Conservation (phyloP, 2,329 filamentous ascomycete species). For the Penicillium verrucosum region DNA sequence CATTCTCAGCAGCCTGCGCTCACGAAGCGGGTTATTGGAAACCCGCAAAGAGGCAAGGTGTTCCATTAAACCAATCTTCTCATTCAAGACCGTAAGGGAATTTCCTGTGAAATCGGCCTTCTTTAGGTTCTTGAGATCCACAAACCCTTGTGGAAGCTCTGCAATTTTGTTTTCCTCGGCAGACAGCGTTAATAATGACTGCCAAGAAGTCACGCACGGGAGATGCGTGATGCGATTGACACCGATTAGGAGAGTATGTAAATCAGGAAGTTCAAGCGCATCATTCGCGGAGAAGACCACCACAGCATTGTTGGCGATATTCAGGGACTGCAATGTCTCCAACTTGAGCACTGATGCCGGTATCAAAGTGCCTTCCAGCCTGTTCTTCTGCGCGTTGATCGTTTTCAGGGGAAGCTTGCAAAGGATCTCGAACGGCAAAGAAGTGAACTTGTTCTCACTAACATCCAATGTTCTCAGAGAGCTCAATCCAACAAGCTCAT, state of each 20-base stretch:
- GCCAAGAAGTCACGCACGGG: slow-evolving; percentile 73
- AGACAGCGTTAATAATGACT: slow-evolving; percentile 66
- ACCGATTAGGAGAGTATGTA: slow-evolving; percentile 73
- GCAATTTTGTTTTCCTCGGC: slow-evolving; percentile 79
- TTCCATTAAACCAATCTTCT: slow-evolving; percentile 76
- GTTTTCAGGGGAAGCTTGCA: slow-evolving; percentile 68
- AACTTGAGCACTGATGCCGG: slow-evolving; percentile 58
- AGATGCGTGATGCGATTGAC: slow-evolving; percentile 73
- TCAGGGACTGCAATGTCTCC: slow-evolving; percentile 67
- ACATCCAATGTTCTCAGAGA: slow-evolving; percentile 74
- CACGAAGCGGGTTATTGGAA: slow-evolving; percentile 83
- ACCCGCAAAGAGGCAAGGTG: slow-evolving; percentile 70
- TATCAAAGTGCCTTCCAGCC: slow-evolving; percentile 69
- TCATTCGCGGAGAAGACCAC: slow-evolving; percentile 49
- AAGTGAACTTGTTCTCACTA: slow-evolving; percentile 71
- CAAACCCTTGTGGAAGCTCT: slow-evolving; percentile 72
- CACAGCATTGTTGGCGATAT: slow-evolving; percentile 74
- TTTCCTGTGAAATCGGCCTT: slow-evolving; percentile 84
- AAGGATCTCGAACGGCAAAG: slow-evolving; percentile 68
- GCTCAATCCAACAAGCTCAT: slow-evolving; percentile 62
- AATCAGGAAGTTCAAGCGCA: slow-evolving; percentile 61
- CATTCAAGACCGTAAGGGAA: slow-evolving; percentile 70
- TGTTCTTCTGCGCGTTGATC: slow-evolving; percentile 73
- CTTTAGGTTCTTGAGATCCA: slow-evolving; percentile 63
- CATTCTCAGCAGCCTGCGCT: slow-evolving; percentile 81